Evolutionary conservation across 2,329 filamentous ascomycete species (phyloP).

Genomic region (Dactylellina drechsleri): DNA sequence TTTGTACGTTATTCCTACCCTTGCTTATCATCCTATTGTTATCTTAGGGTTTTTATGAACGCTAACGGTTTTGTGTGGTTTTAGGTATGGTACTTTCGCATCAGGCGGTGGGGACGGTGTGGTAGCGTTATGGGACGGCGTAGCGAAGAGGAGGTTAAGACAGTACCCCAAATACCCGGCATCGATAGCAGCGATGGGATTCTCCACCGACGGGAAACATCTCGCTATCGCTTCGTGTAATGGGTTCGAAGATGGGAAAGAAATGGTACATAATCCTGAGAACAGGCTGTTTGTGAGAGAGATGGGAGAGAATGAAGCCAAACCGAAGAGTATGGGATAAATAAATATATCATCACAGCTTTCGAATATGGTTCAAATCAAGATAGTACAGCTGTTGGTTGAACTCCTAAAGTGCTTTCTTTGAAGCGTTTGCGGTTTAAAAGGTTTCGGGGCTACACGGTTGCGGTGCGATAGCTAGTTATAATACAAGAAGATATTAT

Average conservation of each 20-base stretch:
- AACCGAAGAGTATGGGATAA: conserved; percentile 80
- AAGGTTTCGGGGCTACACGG: too few species aligned
- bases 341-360: neutral
- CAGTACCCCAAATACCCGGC: conserved; percentile 87
- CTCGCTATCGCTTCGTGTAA: conserved; percentile 84
- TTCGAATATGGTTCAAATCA: too few species aligned
- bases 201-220: conserved; percentile 79
- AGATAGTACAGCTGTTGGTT: too few species aligned
- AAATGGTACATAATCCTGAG: conserved; percentile 74
- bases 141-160: conserved; percentile 86
- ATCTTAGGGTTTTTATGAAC: neutral
- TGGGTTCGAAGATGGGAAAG: conserved; percentile 86
- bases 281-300: conserved; percentile 85
- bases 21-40: neutral
- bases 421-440: neutral
- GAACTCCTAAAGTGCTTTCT: neutral
- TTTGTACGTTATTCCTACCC: conserved; percentile 63
- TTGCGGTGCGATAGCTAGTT: conserved; percentile 10
- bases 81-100: conserved; percentile 78
- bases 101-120: conserved; percentile 89
- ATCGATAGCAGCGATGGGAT: conserved; percentile 79
- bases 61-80: conserved; percentile 1
- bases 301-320: conserved; percentile 85
- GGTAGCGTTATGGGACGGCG: conserved; percentile 91
- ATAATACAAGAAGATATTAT: conserved; percentile 46